phyloP scores from a whole-genome alignment of 176 grass and related monocot species.

The Ensete glaucum region DNA sequence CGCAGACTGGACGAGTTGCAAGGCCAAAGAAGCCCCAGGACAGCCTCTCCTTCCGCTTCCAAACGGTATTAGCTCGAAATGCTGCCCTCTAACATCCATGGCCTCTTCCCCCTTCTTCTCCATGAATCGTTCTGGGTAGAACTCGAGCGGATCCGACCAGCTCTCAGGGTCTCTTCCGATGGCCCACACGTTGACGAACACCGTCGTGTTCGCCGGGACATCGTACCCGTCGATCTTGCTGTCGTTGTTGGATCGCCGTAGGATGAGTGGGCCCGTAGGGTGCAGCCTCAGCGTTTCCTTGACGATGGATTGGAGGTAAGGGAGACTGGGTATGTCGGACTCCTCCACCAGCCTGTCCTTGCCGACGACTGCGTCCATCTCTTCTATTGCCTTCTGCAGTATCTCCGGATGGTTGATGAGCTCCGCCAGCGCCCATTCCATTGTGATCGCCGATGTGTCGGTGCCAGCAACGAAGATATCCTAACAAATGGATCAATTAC shows the following conservation, averaged over 20 bases:
- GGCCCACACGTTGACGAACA: slow-evolving; percentile 59
- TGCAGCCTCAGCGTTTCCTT: slow-evolving; percentile 64
- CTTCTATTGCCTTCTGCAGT: slow-evolving; percentile 25
- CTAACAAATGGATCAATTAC: background rate
- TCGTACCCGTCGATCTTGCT: slow-evolving; percentile 19
- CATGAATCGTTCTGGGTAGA: slow-evolving; percentile 59
- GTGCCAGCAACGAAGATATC: slow-evolving; percentile 49
- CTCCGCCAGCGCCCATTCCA: slow-evolving; percentile 73
- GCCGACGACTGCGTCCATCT: slow-evolving; percentile 54
- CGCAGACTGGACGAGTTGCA: slow-evolving; percentile 38
- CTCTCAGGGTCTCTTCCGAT: slow-evolving; percentile 42
- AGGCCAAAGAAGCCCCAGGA: slow-evolving; percentile 45
- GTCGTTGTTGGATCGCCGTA: slow-evolving; percentile 30
- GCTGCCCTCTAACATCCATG: slow-evolving; percentile 44
- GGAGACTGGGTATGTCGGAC: slow-evolving; percentile 47
- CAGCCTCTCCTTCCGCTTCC: slow-evolving; percentile 51
- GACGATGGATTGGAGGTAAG: slow-evolving; percentile 53
- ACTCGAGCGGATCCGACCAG: slow-evolving; percentile 47
- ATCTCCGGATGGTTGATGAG: slow-evolving; percentile 47
- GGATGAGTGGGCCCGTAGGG: slow-evolving; percentile 32
- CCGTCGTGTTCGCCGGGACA: slow-evolving; percentile 30
- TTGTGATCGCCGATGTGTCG: slow-evolving; percentile 39
- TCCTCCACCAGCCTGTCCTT: slow-evolving; percentile 33
- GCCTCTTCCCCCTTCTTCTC: slow-evolving; percentile 2
- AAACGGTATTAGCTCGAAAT: slow-evolving; percentile 65